Conservation (phyloP, 169 alveolate genomes). For the Sarcocystis neurona region DNA sequence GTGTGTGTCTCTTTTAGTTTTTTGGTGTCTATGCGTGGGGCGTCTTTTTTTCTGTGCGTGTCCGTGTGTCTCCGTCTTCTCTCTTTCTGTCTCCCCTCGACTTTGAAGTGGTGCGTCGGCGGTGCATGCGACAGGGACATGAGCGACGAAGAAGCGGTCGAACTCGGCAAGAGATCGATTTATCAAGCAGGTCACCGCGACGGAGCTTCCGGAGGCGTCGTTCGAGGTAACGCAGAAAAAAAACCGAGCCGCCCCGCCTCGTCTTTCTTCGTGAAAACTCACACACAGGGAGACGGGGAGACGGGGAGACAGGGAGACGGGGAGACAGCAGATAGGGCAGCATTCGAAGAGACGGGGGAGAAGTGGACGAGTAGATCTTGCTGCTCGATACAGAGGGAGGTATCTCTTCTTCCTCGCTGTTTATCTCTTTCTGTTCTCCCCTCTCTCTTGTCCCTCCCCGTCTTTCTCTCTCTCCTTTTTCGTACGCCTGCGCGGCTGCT, state of each 20-base stretch:
- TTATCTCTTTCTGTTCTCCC: no score
- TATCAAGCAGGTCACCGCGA: conserved; percentile 98
- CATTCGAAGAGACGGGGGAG: neutral
- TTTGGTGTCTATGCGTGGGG: no score
- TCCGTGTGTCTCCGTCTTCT: neutral
- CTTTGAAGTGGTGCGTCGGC: neutral
- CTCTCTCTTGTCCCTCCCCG: no score
- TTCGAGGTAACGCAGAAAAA: no score
- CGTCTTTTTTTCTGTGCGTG: no score
- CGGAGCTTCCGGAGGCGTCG: conserved; percentile 99
- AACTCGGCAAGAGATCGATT: conserved; percentile 96
- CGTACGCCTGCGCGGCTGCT: no score
- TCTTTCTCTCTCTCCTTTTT: no score
- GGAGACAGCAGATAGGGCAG: neutral
- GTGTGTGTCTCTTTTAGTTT: no score
- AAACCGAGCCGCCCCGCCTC: no score
- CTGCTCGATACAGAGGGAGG: no score
- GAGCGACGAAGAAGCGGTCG: conserved; percentile 95
- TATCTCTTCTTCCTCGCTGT: no score
- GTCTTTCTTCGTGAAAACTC: neutral
- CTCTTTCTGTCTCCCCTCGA: neutral
- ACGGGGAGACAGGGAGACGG: neutral
- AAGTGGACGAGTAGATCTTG: no score
- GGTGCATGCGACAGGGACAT: conserved; percentile 76
- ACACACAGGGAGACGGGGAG: neutral